A percentile compares a stretch with the other conserved stretches of the same genome.
Evolutionary conservation across 345 rosid genomes (phyloP).

Genomic region (Gossypium rotundifolium): DNA sequence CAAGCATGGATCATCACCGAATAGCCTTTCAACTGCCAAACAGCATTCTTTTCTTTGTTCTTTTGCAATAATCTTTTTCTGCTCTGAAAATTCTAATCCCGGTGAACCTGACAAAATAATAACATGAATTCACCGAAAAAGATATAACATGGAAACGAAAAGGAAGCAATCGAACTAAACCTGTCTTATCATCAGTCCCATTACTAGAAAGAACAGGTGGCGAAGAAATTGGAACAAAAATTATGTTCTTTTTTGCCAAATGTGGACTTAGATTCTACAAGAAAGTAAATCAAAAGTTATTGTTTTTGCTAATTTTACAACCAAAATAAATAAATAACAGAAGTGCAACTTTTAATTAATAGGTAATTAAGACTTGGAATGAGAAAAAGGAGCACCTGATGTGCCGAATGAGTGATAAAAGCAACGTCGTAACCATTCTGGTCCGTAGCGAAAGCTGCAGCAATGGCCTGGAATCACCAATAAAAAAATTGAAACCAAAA

Average conservation of each 20-base stretch:
- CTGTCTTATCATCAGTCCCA: conserved; percentile 24
- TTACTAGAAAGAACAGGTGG: conserved; percentile 56
- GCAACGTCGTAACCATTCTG: conserved; percentile 45
- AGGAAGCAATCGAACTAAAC: conserved; percentile 22
- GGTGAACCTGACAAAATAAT: conserved; percentile 24
- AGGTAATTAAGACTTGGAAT: neutral
- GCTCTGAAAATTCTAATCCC: conserved; percentile 25
- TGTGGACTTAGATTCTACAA: conserved; percentile 51
- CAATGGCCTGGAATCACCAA: conserved; percentile 52
- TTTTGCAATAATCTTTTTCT: conserved; percentile 34
- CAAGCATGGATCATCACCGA: conserved; percentile 41
- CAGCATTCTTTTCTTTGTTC: conserved; percentile 66
- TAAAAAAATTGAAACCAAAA: neutral
- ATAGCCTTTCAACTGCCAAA: conserved; percentile 43
- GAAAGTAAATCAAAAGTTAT: neutral
- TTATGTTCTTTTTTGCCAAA: conserved; percentile 39
- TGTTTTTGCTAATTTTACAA: neutral
- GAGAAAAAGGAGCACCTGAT: conserved; percentile 38
- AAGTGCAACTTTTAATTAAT: neutral
- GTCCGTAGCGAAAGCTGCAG: conserved; percentile 65
- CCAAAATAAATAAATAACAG: neutral
- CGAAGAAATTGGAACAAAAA: conserved; percentile 43
- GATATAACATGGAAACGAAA: neutral
- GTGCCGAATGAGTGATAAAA: conserved; percentile 72
- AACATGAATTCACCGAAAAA: neutral